These are phyloP conservation scores for Oenanthe javanica DNA, from an alignment of 140 eudicot species.

Conservation along the genomic window DNA sequence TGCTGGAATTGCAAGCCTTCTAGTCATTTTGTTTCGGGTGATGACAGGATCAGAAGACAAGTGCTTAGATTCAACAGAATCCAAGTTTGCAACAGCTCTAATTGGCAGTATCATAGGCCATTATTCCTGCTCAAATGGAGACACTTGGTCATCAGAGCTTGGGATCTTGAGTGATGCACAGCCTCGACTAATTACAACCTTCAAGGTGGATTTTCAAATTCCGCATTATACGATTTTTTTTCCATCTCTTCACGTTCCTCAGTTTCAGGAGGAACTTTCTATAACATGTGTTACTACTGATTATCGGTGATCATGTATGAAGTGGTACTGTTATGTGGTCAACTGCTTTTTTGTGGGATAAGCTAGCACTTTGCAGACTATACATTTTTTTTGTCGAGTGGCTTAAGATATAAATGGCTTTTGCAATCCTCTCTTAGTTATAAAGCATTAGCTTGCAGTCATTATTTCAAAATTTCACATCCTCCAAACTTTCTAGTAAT, in stretches of 20 bases:
- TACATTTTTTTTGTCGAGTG: not conserved
- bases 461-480: not conserved
- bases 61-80: slow-evolving; percentile 72
- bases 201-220: slow-evolving; percentile 47
- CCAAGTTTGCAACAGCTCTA: slow-evolving; percentile 50
- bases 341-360: not conserved
- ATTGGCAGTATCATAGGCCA: slow-evolving; percentile 89
- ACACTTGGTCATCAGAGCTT: slow-evolving; percentile 98
- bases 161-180: slow-evolving; percentile 84
- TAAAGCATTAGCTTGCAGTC: not conserved
- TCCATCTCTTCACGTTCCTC: not conserved
- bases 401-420: not conserved
- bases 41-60: slow-evolving; percentile 53
- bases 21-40: slow-evolving; percentile 53
- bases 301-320: not conserved
- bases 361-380: not conserved
- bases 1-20: slow-evolving; percentile 60
- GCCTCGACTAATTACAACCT: slow-evolving; percentile 80
- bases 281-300: not conserved
- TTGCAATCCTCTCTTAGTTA: not conserved
- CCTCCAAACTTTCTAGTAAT: not conserved
- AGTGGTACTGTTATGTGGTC: not conserved
- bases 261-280: not conserved
- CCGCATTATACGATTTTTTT: not conserved
- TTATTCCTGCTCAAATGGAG: slow-evolving; percentile 90